Base-by-base conservation (phyloP, 805 yeast genomes). In the Myxozyma mucilagina region DNA sequence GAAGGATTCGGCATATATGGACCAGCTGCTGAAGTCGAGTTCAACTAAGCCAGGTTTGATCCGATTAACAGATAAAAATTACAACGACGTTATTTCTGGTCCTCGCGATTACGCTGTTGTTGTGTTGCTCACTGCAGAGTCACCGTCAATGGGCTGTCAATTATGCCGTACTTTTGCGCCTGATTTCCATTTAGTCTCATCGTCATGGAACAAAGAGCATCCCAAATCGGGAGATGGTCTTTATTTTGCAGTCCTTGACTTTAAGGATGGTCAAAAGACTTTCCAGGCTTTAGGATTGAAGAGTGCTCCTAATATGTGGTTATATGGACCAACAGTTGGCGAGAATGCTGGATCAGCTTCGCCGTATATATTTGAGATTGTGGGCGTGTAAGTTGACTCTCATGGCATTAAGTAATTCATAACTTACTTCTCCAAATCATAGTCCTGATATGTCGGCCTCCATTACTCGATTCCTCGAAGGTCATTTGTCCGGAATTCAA, bases 181-280 rank as follows among this genome's bases (percentile, higher is more conserved):
- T 1, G 82, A 81, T 47, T 89, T 74, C 69, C 81, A 81, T 16
- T 70, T 75, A 47, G 74, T 90, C 44, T 96, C 89, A 7, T 69
- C 77, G 52, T 85, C 92, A 29, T 89, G 87, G 86, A 71, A 75
- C 58, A 71, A 78, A 42, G 85, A 82, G 47, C 85, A 83, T 68
- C 87, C 90, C 20, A 67, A 63, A 4, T 75, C 76, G 35, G 61
- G 82, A 45, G 81, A 79, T 49, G 81, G 78, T 35, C 75, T 92
- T 42, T 85, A 82, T 76, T 89, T 93, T 73, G 89, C 89, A 16
- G 75, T 80, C 47, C 85, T 96, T 14, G 97, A 93, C 70, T 85
- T 89, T 70, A 75, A 79, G 49, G 83, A 83, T 50, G 79, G 85
- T 14, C 80, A 80, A 68, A 75, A 75, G 48, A 74, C 82, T 11